Base-by-base conservation (phyloP, 2,329 filamentous ascomycete species). In the Trichoderma hamatum region DNA sequence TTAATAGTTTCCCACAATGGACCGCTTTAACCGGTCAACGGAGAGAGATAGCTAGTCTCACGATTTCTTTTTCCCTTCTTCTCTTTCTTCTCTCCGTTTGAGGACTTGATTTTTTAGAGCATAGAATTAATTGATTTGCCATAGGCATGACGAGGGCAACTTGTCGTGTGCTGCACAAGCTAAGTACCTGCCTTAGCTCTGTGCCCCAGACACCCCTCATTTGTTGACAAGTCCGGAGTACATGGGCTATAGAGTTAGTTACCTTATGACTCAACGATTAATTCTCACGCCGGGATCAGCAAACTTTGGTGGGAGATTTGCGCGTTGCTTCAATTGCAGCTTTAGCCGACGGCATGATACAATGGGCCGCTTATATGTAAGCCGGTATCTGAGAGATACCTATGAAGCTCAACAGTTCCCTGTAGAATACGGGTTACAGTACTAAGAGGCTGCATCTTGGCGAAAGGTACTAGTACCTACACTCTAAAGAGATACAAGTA, bases 151-250 rank as follows among this genome's bases (percentile, higher is more conserved):
- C 52, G 63, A 67, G 63, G 63, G 63, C 34, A 21, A 51, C 30
- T 39, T 67, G 63, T 67, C 63, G 63, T 67, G 63, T 67, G 63
- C 63, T 24, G 63, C 63, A 36, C 52, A 54, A 67, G 63, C 63
- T 59, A 19, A 59, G 63, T 67, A 67, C 63, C 63, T 67, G 63
- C 63, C 39, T 67, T 67, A 67, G 63, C 63, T 67, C 39, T 49
- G 24, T 36, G 54, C 39, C 39, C 52, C 63, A 36, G 63, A 59
- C 63, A 59, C 63, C 63, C 63, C 63, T 59, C 60, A 24, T 24
- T 24, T 21, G 21, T 34, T 49, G 28, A 58, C 63, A 59, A 58
- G 52, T 49, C 21, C 54, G 1, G 1, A 26, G 52, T 28, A 30
- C 49, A 26, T n/a, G 24, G 21, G 10, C 46, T 19, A 7, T n/a